Evolutionary conservation across 1,284 basidiomycete genomes (phyloP).

Genomic region (Tremellales sp.): DNA sequence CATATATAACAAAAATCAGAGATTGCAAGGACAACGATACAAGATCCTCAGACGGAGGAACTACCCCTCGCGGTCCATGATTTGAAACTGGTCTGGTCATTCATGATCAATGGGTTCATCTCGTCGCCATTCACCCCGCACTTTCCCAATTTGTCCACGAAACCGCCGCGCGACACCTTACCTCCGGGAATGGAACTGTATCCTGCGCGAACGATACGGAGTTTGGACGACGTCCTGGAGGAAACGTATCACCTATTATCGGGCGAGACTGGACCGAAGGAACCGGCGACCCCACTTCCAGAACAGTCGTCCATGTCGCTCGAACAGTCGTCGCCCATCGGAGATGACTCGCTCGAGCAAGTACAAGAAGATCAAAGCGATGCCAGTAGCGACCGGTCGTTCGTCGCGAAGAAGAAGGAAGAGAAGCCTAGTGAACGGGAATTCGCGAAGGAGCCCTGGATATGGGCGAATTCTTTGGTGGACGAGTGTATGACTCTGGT

Average conservation of each 20-base stretch:
- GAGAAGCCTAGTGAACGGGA: conserved; percentile 10
- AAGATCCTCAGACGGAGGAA: conserved; percentile 22
- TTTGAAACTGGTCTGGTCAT: conserved; percentile 43
- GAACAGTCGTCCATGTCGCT: no score
- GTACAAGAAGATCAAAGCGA: no score
- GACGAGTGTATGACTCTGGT: conserved; percentile 12
- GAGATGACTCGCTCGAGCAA: no score
- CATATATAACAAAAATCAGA: not conserved
- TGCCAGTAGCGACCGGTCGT: no score
- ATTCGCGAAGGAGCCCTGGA: conserved; percentile 22
- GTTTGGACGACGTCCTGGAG: conserved; percentile 7
- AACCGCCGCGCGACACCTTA: conserved; percentile 16
- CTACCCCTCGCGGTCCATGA: conserved; percentile 28
- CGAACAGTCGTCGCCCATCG: no score
- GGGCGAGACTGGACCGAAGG: no score
- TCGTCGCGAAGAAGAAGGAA: conserved; percentile 18
- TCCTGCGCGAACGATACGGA: not conserved
- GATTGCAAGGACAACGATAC: conserved; percentile 17
- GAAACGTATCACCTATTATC: conserved; percentile 10
- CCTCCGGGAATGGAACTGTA: conserved; percentile 1
- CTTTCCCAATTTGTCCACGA: conserved; percentile 21
- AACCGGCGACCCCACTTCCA: no score
- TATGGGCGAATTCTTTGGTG: conserved; percentile 26
- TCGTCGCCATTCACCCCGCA: conserved; percentile 24
- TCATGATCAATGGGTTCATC: conserved; percentile 37